These are phyloP conservation scores for Phytopythium sindhum DNA, from an alignment of 352 stramenopile species.

Conservation along the genomic window DNA sequence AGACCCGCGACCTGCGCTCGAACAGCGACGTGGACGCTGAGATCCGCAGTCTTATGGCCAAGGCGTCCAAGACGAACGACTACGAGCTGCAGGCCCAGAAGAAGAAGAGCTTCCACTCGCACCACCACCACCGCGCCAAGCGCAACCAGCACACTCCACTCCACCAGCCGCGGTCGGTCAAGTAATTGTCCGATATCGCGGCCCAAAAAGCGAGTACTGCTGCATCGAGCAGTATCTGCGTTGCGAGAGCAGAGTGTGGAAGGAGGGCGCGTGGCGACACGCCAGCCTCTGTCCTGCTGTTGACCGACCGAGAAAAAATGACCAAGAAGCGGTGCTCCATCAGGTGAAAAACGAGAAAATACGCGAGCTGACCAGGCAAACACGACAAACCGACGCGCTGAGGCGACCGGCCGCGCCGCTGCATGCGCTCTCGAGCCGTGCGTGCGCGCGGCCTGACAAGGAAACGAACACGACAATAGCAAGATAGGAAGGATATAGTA, in stretches of 20 bases:
- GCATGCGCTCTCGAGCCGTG: constrained; percentile 5
- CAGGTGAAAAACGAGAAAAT: constrained; percentile 22
- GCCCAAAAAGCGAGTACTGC: constrained; percentile 6
- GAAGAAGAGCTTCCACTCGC: constrained; percentile 22
- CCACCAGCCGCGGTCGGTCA: constrained; percentile 69
- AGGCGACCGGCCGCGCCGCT: not conserved
- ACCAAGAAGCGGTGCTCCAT: constrained; percentile 29
- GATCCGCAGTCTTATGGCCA: constrained; percentile 54
- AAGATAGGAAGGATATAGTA: constrained; percentile 5
- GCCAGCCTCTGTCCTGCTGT: constrained; percentile 4
- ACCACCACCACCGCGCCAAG: constrained; percentile 35
- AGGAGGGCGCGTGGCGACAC: constrained; percentile 1
- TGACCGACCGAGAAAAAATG: constrained; percentile 15
- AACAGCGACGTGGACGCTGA: constrained; percentile 55
- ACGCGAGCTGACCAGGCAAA: constrained; percentile 13
- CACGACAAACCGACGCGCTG: not conserved
- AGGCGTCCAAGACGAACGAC: constrained; percentile 42
- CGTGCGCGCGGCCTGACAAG: not conserved
- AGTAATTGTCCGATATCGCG: constrained; percentile 32
- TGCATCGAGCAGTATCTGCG: constrained; percentile 11
- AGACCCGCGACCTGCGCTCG: constrained; percentile 50
- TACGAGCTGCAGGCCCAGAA: constrained; percentile 32
- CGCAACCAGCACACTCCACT: constrained; percentile 45
- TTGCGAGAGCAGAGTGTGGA: constrained; percentile 6
- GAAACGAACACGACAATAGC: constrained; percentile 7